Conservation (phyloP, 176 grass and related monocot genomes). For the Oryza glaberrima region DNA sequence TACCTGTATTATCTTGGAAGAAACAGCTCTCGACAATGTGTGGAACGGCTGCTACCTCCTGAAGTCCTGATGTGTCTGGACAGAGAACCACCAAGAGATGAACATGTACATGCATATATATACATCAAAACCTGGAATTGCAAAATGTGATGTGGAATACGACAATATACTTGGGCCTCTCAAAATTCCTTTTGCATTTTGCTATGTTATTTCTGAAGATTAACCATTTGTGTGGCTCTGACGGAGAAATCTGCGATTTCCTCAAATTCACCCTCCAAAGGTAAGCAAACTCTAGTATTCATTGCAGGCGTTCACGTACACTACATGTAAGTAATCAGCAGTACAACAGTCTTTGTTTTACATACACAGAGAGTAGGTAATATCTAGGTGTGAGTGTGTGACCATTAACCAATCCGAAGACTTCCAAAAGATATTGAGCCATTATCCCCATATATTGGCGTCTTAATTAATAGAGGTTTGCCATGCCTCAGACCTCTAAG, state of each 20-base stretch:
- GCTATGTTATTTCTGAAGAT: slow-evolving; percentile 72
- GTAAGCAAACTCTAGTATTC: slow-evolving; percentile 84
- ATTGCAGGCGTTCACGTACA: slow-evolving; percentile 81
- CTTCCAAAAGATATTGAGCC: slow-evolving; percentile 85
- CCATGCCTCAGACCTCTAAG: slow-evolving; percentile 84
- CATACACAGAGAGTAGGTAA: neutral
- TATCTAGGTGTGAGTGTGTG: slow-evolving; percentile 24
- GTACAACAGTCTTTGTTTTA: neutral
- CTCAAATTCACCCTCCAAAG: slow-evolving; percentile 77
- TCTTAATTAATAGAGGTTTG: slow-evolving; percentile 85
- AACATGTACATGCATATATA: slow-evolving; percentile 27
- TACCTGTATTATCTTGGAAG: neutral
- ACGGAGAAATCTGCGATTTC: slow-evolving; percentile 77
- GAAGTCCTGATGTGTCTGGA: slow-evolving; percentile 37
- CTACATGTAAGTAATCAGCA: slow-evolving; percentile 29
- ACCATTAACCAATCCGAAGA: slow-evolving; percentile 85
- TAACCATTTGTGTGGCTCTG: slow-evolving; percentile 78
- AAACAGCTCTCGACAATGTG: slow-evolving; percentile 13
- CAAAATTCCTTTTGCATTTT: slow-evolving; percentile 81
- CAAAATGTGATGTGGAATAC: slow-evolving; percentile 77
- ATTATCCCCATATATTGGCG: slow-evolving; percentile 88
- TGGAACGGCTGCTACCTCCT: slow-evolving; percentile 19
- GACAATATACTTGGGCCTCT: slow-evolving; percentile 57
- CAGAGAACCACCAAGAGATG: slow-evolving; percentile 29
- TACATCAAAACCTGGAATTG: slow-evolving; percentile 83